Evolutionary conservation across 1,139 yeast species (phyloP).

Genomic region (Sugiyamaella grinbergsii): DNA sequence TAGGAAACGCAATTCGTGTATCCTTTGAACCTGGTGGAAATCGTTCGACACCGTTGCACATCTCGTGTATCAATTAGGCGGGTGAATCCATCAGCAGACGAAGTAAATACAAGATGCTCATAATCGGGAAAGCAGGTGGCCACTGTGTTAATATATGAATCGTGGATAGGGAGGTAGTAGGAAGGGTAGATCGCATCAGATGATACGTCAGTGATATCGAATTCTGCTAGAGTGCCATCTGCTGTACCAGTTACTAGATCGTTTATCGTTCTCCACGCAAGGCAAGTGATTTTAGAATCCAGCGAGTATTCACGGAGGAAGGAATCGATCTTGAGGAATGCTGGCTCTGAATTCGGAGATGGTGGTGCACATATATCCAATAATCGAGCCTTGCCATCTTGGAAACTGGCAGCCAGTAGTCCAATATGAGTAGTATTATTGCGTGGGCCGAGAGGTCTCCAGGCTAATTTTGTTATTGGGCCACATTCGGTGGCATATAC

Average conservation of each 20-base stretch:
- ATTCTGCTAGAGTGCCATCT: slow-evolving; percentile 70
- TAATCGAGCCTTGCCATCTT: slow-evolving; percentile 64
- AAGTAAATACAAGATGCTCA: slow-evolving; percentile 49
- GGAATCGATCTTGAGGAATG: slow-evolving; percentile 37
- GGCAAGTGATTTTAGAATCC: slow-evolving; percentile 49
- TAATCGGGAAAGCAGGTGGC: slow-evolving; percentile 47
- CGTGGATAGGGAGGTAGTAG: slow-evolving; percentile 50
- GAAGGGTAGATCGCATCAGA: slow-evolving; percentile 48
- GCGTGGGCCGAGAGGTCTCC: slow-evolving; percentile 35
- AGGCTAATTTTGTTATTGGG: slow-evolving; percentile 20
- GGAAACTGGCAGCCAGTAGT: slow-evolving; percentile 55
- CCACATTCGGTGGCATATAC: slow-evolving; percentile 55
- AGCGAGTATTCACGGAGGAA: slow-evolving; percentile 42
- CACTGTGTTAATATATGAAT: slow-evolving; percentile 54
- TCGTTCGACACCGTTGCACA: slow-evolving; percentile 44
- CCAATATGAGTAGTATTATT: slow-evolving; percentile 39
- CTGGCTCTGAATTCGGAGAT: slow-evolving; percentile 23
- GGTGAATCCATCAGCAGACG: slow-evolving; percentile 52
- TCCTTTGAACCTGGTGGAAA: slow-evolving; percentile 44
- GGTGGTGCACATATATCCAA: slow-evolving; percentile 41
- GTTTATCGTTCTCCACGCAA: slow-evolving; percentile 56
- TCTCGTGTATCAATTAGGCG: slow-evolving; percentile 49
- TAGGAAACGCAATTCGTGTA: slow-evolving; percentile 41
- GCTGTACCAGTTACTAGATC: slow-evolving; percentile 62
- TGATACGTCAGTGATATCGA: slow-evolving; percentile 44